Evolutionary conservation across 139 green algal genomes (phyloP), one percentile per base, ranked within the genome.

Genomic region (Marvania coccoides): DNA sequence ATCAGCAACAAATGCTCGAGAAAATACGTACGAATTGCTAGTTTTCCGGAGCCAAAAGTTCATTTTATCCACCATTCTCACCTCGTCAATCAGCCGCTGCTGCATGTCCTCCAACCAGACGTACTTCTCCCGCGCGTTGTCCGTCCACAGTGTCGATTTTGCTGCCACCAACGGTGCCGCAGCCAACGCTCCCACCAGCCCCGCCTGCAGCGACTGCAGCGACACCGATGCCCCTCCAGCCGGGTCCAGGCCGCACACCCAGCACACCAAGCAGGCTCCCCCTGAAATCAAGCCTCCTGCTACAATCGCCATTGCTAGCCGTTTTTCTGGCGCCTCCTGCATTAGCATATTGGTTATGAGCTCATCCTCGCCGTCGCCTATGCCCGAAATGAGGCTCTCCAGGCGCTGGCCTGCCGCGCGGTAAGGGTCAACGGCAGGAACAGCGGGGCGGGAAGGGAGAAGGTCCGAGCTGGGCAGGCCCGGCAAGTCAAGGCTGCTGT

Each of bases 311-410:
- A 66, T 35, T 26, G 10, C 31, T 31, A 77, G 35, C 62, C 72
- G 71, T 23, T 37, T 37, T 24, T 63, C 47, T 13, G 56, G 14
- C 2, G 40, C 28, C 55, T 73, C 26, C 37, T 77, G 62, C 36
- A 63, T 42, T 3, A 77, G 40, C 40, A 62, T 56, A 14, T 24
- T 35, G 19, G 63, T 60, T 2, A 77, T 10, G 9, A 77, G 38
- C n/a, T 51, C 71, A 47, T 72, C 51, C n/a, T 77, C 71, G 14
- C 71, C 71, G 47, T 73, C 71, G 4, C 71, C 71, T 14, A 72
- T 47, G 4, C 63, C 71, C 36, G 14, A 28, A 26, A 77, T 26
- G 31, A 77, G 28, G 35, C 23, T 47, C 14, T 71, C 54, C 26
- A 77, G 42, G 4, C 71, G 55, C 28, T 69, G 45, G 1, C 56